These are phyloP conservation scores for Scenedesmus sp. DNA, from an alignment of 163 green algal genomes.

Conservation along the genomic window DNA sequence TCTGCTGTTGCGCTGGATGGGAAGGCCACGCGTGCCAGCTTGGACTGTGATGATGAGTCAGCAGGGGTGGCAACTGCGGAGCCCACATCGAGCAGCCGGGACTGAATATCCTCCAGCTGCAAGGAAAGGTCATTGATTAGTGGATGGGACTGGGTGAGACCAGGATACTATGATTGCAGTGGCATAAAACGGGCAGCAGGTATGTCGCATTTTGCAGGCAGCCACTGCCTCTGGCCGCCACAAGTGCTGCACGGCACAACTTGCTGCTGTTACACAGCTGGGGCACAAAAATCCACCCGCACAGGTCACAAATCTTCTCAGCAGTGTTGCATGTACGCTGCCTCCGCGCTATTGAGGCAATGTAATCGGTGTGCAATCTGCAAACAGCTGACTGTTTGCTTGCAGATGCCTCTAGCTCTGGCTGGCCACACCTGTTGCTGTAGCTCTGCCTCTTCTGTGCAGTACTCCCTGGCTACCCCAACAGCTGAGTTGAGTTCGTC, in stretches of 20 bases:
- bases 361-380: not conserved
- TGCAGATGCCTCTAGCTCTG: not conserved
- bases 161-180: not conserved
- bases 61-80: constrained; percentile 91
- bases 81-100: constrained; percentile 92
- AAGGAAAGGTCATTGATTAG: too few relatives aligned
- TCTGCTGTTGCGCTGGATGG: constrained; percentile 55
- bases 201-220: too few relatives aligned
- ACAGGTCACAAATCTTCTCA: not conserved
- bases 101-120: constrained; percentile 91
- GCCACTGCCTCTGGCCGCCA: not conserved
- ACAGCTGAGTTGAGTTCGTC: constrained; percentile 95
- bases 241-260: not conserved
- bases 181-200: not conserved
- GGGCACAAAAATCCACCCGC: too few relatives aligned
- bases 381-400: not conserved
- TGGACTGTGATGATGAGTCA: constrained; percentile 66
- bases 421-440: constrained; percentile 37
- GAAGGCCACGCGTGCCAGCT: constrained; percentile 83
- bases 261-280: too few relatives aligned
- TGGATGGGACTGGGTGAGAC: not conserved
- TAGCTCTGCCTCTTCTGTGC: constrained; percentile 23
- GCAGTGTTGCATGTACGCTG: too few relatives aligned
- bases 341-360: too few relatives aligned
- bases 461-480: constrained; percentile 82